phyloP scores from a whole-genome alignment of 23 red algal genomes.

The Gracilaria caudata region DNA sequence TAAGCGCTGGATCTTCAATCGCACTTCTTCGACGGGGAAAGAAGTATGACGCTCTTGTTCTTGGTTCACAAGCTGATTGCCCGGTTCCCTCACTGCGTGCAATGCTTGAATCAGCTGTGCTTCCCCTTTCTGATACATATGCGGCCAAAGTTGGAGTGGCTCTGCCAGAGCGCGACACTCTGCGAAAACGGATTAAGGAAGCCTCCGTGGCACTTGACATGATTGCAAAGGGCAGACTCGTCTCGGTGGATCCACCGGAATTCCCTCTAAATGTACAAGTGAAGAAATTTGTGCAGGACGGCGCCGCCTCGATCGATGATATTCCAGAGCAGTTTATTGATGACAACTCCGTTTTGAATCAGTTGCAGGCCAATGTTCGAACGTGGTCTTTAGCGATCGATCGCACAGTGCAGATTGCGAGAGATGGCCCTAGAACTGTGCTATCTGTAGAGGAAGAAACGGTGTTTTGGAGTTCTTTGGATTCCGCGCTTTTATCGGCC shows the following conservation, averaged over 20 bases:
- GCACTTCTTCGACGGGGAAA: constrained; percentile 47
- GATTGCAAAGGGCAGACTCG: constrained; percentile 54
- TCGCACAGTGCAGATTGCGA: constrained; percentile 45
- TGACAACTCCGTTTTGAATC: constrained; percentile 42
- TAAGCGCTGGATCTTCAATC: constrained; percentile 24
- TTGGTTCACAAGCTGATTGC: constrained; percentile 38
- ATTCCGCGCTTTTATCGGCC: constrained; percentile 47
- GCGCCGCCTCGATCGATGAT: constrained; percentile 18
- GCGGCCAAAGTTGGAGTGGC: constrained; percentile 68
- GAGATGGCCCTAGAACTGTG: constrained; percentile 17
- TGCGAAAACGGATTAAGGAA: constrained; percentile 62
- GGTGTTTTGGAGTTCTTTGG: constrained; percentile 77
- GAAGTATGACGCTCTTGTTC: constrained; percentile 55
- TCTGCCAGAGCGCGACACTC: constrained; percentile 30
- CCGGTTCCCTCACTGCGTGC: constrained; percentile 45
- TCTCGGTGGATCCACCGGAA: constrained; percentile 40
- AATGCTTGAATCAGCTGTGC: constrained; percentile 48
- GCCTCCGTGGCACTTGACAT: constrained; percentile 64
- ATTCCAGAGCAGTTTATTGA: constrained; percentile 47
- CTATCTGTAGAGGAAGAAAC: constrained; percentile 68
- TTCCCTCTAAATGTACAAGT: constrained; percentile 25
- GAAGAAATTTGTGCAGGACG: constrained; percentile 9
- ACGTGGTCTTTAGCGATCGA: constrained; percentile 48
- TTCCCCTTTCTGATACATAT: constrained; percentile 64
- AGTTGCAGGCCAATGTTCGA: constrained; percentile 44